Evolutionary conservation across 805 yeast species (phyloP), one percentile per base, ranked within the genome.

Genomic region (Kodamaea neixiangensis): DNA sequence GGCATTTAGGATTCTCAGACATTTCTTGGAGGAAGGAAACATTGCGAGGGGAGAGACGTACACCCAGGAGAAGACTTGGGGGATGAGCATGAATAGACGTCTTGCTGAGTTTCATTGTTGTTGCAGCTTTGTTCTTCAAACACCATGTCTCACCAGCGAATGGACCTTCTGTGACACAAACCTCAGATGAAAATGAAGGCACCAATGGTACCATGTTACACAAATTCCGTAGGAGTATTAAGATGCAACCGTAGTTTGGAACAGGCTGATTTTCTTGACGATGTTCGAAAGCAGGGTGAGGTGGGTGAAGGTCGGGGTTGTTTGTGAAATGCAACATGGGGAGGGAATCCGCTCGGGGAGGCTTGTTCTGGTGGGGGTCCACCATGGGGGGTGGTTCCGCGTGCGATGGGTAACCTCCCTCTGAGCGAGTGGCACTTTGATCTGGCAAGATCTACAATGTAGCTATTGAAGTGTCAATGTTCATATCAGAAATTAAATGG

Each of bases 61-160:
- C n/a, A n/a, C n/a, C n/a, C n/a, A 25, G 31, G 11, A 7, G 31
- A 7, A 7, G 31, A 25, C 11, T 10, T 3, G 31, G 31, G 31
- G 17, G 41, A 37, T 37, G 41, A 15, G 41, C 9, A 19, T 15
- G 21, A 14, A 15, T 11, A 3, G 19, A 37, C 4, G 21, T 37
- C 21, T 15, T 15, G 17, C 20, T 17, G 19, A 13, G n/a, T 15
- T 37, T 10, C 41, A 37, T 37, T 37, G 41, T 37, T 37, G 41
- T 37, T 37, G 41, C 41, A 37, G 41, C 41, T 37, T 37, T 37
- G 41, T 37, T 37, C 21, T 19, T 19, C 6, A 17, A 15, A 17
- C 41, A 17, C 20, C 21, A 11, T 37, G 41, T 37, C 41, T 37
- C 41, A 37, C 20, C 41, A 37, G 21, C 41, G 41, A 37, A 37